Evolutionary conservation across 257 asterid genomes (phyloP).

Genomic region (Ehretia macrophylla): DNA sequence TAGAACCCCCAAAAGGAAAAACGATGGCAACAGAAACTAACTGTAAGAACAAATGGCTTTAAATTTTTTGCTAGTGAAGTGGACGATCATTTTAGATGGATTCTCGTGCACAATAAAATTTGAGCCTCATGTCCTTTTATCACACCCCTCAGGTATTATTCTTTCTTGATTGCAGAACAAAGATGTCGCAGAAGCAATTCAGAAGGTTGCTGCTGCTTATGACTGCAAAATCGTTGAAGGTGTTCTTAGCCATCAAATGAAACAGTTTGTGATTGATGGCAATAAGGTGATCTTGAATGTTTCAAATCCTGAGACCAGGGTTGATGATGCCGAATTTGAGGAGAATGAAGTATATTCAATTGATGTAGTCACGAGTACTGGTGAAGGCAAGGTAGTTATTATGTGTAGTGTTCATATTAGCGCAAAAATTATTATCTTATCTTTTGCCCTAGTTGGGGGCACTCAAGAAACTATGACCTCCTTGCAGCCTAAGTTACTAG

Average conservation of each 20-base stretch:
- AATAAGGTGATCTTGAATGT: conserved; percentile 82
- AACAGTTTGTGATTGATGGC: conserved; percentile 91
- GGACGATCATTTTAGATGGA: no score
- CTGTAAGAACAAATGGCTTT: no score
- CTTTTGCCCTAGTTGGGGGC: neutral
- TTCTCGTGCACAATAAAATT: no score
- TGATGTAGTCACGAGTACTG: conserved; percentile 70
- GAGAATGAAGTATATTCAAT: conserved; percentile 85
- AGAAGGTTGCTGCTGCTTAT: conserved; percentile 90
- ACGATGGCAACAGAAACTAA: no score
- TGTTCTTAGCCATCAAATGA: conserved; percentile 90
- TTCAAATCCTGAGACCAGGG: conserved; percentile 73
- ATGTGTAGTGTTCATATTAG: neutral
- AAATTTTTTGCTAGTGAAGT: no score
- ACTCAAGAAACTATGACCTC: neutral
- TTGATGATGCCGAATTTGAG: conserved; percentile 92
- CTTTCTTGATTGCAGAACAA: conserved; percentile 43
- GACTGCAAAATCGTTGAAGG: conserved; percentile 97
- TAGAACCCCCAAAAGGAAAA: no score
- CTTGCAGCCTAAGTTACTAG: conserved; percentile 73
- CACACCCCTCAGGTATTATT: no score
- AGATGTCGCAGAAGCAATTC: conserved; percentile 77
- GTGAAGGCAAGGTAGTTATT: conserved; percentile 61
- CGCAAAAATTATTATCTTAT: no score
- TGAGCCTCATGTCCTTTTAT: no score